Evolutionary conservation across 192 early-diverging fungal genomes (phyloP), one percentile per base, ranked within the genome.

Genomic region (Coemansia sp.): DNA sequence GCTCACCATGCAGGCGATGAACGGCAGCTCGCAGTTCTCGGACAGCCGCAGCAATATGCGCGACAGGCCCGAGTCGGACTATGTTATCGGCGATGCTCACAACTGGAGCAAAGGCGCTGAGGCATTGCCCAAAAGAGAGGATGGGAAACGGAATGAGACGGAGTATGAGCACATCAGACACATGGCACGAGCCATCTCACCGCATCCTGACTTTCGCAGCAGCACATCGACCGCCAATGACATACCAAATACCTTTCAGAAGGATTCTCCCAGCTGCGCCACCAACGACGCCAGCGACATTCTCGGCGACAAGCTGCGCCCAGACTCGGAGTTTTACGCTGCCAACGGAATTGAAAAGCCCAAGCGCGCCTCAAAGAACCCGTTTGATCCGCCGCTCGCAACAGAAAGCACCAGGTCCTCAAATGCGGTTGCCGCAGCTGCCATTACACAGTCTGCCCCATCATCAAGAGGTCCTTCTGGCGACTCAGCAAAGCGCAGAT

Each of bases 1-100:
- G 15, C 53, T 59, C 9, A 70, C 67, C 4, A 43, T 76, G 8
- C 67, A 44, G 13, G 73, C 67, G 4, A 76, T 76, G 63, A 39
- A 40, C 33, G 9, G 8, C 34, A 45, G 42, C 37, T 43, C n/a
- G 30, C 10, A 24, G 13, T 33, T 25, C 0, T 45, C 42, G 30
- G 13, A 6, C 13, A 47, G 15, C 38, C 37, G 13, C 4, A 30
- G 43, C 23, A 21, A 59, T 14, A n/a, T 12, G 4, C 15, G 22
- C 11, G 37, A 53, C 12, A 40, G 43, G 8, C 27, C 45, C 9
- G 59, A 62, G 22, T 53, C 66, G 12, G 54, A 61, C 43, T 68
- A 58, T 19, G 55, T 57, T 9, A 51, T 75, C 22, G 72, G 72
- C 22, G 48, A 37, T 27, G 54, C 40, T 1, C 48, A 57, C 7